These are phyloP conservation scores for Phytopythium helicoides DNA, from an alignment of 352 stramenopile genomes.

Conservation along the genomic window DNA sequence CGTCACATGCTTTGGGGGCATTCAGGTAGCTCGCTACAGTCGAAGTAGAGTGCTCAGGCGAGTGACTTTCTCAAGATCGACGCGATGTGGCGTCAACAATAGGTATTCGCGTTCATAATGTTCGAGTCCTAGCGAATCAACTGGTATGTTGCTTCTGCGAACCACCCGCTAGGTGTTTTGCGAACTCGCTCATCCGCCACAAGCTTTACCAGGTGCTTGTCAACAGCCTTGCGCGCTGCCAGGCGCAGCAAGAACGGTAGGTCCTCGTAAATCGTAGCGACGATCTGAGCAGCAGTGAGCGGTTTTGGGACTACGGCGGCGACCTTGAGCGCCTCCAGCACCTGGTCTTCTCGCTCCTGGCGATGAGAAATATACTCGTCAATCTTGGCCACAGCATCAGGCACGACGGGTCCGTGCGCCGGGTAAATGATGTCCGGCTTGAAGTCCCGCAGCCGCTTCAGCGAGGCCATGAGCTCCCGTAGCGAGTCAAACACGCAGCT, in stretches of 20 bases:
- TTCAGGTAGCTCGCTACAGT: too few species aligned
- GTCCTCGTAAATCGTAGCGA: constrained; percentile 49
- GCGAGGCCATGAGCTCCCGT: constrained; percentile 68
- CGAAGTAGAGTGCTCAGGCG: too few species aligned
- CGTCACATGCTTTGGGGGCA: too few species aligned
- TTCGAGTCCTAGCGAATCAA: constrained; percentile 5
- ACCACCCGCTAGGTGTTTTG: constrained; percentile 19
- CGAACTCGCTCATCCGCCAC: constrained; percentile 37
- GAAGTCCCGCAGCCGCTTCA: constrained; percentile 43
- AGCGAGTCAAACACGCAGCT: constrained; percentile 88
- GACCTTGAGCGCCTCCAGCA: constrained; percentile 41
- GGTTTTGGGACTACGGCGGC: constrained; percentile 4
- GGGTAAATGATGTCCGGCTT: constrained; percentile 60
- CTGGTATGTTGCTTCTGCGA: constrained; percentile 29
- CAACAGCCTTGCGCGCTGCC: constrained; percentile 47
- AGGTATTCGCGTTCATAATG: too few species aligned
- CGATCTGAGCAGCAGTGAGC: constrained; percentile 46
- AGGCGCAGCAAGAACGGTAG: constrained; percentile 52
- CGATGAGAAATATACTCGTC: constrained; percentile 77
- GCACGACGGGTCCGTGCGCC: constrained; percentile 68
- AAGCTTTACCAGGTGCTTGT: constrained; percentile 69
- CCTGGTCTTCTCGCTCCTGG: constrained; percentile 62
- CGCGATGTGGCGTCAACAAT: too few species aligned
- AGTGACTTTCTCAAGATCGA: too few species aligned
- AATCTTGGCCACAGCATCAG: constrained; percentile 64